These are phyloP conservation scores for Akanthomyces muscarius DNA, from an alignment of 2,329 filamentous ascomycete genomes.

Conservation along the genomic window DNA sequence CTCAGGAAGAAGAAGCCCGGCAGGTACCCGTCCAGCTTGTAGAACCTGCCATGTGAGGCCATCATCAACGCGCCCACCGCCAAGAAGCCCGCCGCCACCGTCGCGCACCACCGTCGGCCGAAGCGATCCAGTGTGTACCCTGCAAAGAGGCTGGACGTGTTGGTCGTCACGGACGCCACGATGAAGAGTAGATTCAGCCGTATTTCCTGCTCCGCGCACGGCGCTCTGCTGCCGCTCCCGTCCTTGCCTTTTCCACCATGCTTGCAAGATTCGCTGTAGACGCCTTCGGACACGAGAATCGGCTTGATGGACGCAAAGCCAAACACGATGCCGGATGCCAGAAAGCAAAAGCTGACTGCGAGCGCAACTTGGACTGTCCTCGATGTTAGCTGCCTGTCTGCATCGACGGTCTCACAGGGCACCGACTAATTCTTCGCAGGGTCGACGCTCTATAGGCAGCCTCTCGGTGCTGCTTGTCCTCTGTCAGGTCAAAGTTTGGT, in stretches of 20 bases:
- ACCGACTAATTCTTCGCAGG: background rate
- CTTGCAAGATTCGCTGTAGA: slow-evolving; percentile 62
- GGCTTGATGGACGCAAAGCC: slow-evolving; percentile 84
- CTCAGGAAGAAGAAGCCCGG: slow-evolving; percentile 72
- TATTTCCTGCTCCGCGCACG: slow-evolving; percentile 49
- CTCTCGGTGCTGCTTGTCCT: slow-evolving; percentile 6
- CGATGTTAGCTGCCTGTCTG: background rate
- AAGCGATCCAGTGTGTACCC: slow-evolving; percentile 80
- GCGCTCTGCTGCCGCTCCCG: slow-evolving; percentile 22
- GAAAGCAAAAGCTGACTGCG: slow-evolving; percentile 68
- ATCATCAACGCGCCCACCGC: slow-evolving; percentile 67
- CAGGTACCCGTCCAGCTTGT: slow-evolving; percentile 67
- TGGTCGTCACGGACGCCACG: slow-evolving; percentile 80
- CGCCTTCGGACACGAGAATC: slow-evolving; percentile 67
- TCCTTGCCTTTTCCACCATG: slow-evolving; percentile 20
- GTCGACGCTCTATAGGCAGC: slow-evolving; percentile 13
- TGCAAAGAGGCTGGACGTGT: slow-evolving; percentile 79
- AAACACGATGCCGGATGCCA: slow-evolving; percentile 77
- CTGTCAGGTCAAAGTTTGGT: background rate
- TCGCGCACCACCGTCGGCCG: slow-evolving; percentile 72
- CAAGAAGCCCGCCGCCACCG: slow-evolving; percentile 67
- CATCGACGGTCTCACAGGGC: background rate
- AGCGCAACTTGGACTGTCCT: slow-evolving; percentile 61
- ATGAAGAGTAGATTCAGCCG: slow-evolving; percentile 90
- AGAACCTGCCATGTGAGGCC: slow-evolving; percentile 59